Base-by-base conservation (phyloP, 345 rosid species). In the Cardamine occulta region DNA sequence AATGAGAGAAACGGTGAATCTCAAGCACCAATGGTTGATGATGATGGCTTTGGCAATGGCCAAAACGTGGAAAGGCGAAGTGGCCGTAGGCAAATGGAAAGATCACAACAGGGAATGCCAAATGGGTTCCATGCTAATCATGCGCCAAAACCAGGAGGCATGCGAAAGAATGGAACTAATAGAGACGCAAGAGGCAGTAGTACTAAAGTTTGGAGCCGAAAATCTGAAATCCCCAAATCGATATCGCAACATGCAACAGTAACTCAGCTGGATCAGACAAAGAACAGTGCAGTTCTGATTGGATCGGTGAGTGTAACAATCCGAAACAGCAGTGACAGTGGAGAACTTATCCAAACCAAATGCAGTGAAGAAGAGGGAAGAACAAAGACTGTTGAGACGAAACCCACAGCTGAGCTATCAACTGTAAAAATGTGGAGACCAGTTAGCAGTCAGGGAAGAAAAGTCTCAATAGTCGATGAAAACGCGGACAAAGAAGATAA, bases 251-350 rank as follows among this genome's bases (percentile, higher is more conserved):
- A 81, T 65, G 87, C 84, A 70, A 80, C 82, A 74, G 68, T 79
- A 64, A 75, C 40, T 73, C 84, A 80, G 73, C 83, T 67, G 24
- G 85, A 86, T 56, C 83, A 77, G 31, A 73, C 81, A 66, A 85
- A 84, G 75, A 85, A 72, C 34, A 62, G 51, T 1, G 89, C 89
- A 85, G 86, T 96, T 74, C 74, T 91, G 76, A 87, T 93, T 72
- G 98, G 99, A 51, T 88, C 99, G 39, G 85, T 96, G 59, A 80
- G 91, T 66, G 90, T 93, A 70, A 70, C 87, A 0, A 86, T 95
- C 44, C 86, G 73, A 73, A 84, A 85, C 73, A 73, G 76, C 70
- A 54, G 75, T 74, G 73, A 26, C 19, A 77, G 62, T 0, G 84
- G 87, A 58, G 77, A 73, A 31, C 75, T 73, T 35, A 81, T 78